Evolutionary conservation across 805 yeast genomes (phyloP).

Genomic region (Candida sakaeoensis): DNA sequence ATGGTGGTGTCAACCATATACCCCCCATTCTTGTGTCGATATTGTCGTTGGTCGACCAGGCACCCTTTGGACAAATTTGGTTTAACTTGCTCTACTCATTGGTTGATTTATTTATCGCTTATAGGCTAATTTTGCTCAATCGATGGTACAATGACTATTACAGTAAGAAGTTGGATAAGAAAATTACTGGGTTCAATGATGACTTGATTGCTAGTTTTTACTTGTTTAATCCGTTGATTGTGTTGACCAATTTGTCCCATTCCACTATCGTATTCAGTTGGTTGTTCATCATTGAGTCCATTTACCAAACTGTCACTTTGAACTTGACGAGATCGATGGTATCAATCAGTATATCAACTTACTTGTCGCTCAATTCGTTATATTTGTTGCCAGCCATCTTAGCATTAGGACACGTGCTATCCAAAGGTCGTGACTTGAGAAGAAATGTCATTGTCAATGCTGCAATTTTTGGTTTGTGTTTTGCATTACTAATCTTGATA

Average conservation of each 20-base stretch:
- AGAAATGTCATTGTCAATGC: conserved; percentile 17
- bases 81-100: conserved; percentile 49
- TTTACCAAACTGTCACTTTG: conserved; percentile 42
- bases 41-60: conserved; percentile 35
- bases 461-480: conserved; percentile 15
- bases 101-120: conserved; percentile 58
- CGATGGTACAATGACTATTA: conserved; percentile 31
- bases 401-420: conserved; percentile 26
- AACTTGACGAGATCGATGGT: conserved; percentile 44
- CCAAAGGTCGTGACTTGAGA: conserved; percentile 1
- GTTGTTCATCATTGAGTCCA: conserved; percentile 47
- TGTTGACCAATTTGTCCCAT: conserved; percentile 63
- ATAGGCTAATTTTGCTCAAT: conserved; percentile 49
- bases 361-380: conserved; percentile 60
- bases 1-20: conserved; percentile 85
- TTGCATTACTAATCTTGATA: conserved; percentile 21
- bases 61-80: conserved; percentile 19
- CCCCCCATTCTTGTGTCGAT: conserved; percentile 67
- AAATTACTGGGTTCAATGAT: conserved; percentile 26
- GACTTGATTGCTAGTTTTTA: conserved; percentile 59
- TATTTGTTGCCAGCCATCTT: conserved; percentile 59
- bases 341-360: conserved; percentile 58
- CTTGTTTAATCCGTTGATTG: conserved; percentile 75
- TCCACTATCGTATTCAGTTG: conserved; percentile 64
- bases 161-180: conserved; percentile 14